These are phyloP conservation scores for Termitomyces sp. DNA, from an alignment of 768 basidiomycete genomes.

Conservation along the genomic window DNA sequence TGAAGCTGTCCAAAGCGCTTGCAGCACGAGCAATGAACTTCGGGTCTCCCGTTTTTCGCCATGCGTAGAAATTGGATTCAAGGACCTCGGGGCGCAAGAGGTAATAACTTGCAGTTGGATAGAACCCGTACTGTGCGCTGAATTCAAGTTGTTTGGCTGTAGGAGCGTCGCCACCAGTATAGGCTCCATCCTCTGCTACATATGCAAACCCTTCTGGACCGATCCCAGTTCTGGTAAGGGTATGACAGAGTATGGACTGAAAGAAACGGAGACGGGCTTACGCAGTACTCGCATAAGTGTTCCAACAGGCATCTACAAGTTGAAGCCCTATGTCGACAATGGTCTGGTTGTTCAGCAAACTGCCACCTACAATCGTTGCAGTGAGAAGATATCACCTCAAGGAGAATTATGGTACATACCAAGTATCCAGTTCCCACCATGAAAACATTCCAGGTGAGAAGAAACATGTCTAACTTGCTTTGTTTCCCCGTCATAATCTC, in stretches of 20 bases:
- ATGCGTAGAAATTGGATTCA: conserved; percentile 80
- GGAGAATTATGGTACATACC: conserved; percentile 31
- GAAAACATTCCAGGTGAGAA: conserved; percentile 73
- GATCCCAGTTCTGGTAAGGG: conserved; percentile 55
- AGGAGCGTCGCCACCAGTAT: conserved; percentile 42
- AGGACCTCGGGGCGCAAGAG: conserved; percentile 73
- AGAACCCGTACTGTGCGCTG: conserved; percentile 60
- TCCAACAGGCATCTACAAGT: conserved; percentile 75
- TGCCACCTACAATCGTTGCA: conserved; percentile 42
- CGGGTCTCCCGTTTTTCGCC: conserved; percentile 61
- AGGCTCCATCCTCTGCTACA: conserved; percentile 54
- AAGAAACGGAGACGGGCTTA: conserved; percentile 23
- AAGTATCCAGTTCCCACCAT: conserved; percentile 73
- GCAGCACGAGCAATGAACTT: conserved; percentile 66
- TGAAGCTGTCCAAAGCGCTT: conserved; percentile 54
- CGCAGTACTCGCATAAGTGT: conserved; percentile 71
- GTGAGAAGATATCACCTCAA: conserved; percentile 50
- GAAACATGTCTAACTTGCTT: conserved; percentile 51
- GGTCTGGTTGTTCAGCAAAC: conserved; percentile 63
- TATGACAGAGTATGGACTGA: not conserved
- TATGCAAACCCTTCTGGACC: conserved; percentile 70
- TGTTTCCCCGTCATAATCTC: conserved; percentile 44
- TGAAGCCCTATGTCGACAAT: conserved; percentile 58
- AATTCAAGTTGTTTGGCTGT: conserved; percentile 39
- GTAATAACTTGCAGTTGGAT: conserved; percentile 50